phyloP scores from a whole-genome alignment of 305 asterid species.

The Fraxinus greggii region DNA sequence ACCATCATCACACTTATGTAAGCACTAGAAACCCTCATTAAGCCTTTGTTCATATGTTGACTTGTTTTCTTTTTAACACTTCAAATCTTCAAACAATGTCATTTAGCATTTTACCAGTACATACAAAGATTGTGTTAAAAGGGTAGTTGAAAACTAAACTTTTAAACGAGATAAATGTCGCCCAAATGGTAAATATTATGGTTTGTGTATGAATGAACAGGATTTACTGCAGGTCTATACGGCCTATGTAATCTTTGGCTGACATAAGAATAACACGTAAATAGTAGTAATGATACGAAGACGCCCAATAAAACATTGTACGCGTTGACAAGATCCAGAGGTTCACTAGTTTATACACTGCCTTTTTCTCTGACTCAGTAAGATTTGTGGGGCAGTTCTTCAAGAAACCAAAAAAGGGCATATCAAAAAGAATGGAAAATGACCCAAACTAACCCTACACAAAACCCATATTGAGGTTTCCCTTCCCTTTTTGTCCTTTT shows the following conservation, averaged over 20 bases:
- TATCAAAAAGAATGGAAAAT: slow-evolving; percentile 5
- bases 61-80: not conserved
- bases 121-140: not conserved
- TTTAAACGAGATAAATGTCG: not conserved
- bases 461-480: slow-evolving; percentile 4
- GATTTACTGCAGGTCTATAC: slow-evolving; percentile 38
- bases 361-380: slow-evolving; percentile 42
- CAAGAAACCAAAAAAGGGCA: slow-evolving; percentile 25
- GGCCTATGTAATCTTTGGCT: slow-evolving; percentile 42
- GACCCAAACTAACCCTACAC: not conserved
- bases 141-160: not conserved
- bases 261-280: slow-evolving; percentile 57
- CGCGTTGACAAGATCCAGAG: slow-evolving; percentile 42
- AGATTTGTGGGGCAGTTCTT: slow-evolving; percentile 37
- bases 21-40: slow-evolving; percentile 3
- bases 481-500: not conserved
- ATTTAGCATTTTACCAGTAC: not conserved
- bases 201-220: slow-evolving; percentile 34
- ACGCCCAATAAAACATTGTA: slow-evolving; percentile 15
- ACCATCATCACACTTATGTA: slow-evolving; percentile 20
- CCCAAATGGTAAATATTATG: not conserved
- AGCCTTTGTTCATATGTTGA: not conserved
- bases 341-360: slow-evolving; percentile 37
- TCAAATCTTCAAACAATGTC: not conserved
- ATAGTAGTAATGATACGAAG: slow-evolving; percentile 32